Evolutionary conservation across 179 eudicot species (phyloP).

Genomic region (Nepenthes alata): DNA sequence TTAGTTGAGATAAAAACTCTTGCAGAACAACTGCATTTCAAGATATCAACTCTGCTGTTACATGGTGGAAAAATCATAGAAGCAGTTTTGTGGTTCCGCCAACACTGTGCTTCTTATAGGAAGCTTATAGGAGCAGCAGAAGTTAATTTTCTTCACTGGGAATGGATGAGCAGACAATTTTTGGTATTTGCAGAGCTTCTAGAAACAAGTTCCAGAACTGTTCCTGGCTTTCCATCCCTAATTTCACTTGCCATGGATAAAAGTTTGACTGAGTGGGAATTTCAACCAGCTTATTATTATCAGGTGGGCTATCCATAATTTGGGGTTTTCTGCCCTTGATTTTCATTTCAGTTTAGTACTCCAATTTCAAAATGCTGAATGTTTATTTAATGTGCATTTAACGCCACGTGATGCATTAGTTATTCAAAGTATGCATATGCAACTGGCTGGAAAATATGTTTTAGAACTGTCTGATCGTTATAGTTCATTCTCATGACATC

Average conservation of each 20-base stretch:
- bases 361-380: too few species aligned
- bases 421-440: too few species aligned
- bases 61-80: slow-evolving; percentile 85
- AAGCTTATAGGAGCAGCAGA: slow-evolving; percentile 70
- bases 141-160: slow-evolving; percentile 90
- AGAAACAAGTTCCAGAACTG: slow-evolving; percentile 63
- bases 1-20: slow-evolving; percentile 78
- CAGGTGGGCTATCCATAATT: slow-evolving; percentile 33
- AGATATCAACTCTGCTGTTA: slow-evolving; percentile 78
- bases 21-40: slow-evolving; percentile 93
- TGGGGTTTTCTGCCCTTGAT: too few species aligned
- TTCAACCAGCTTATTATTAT: slow-evolving; percentile 70
- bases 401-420: too few species aligned
- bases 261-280: slow-evolving; percentile 66
- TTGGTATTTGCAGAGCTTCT: slow-evolving; percentile 87
- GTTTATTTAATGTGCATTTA: too few species aligned
- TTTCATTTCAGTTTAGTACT: too few species aligned
- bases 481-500: too few species aligned
- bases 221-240: slow-evolving; percentile 35
- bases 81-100: slow-evolving; percentile 88
- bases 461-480: too few species aligned
- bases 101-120: slow-evolving; percentile 55
- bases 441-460: too few species aligned
- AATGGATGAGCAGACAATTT: slow-evolving; percentile 92
- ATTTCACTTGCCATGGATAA: slow-evolving; percentile 34